Conservation (phyloP, 2,329 filamentous ascomycete genomes). For the Onygenales sp. region DNA sequence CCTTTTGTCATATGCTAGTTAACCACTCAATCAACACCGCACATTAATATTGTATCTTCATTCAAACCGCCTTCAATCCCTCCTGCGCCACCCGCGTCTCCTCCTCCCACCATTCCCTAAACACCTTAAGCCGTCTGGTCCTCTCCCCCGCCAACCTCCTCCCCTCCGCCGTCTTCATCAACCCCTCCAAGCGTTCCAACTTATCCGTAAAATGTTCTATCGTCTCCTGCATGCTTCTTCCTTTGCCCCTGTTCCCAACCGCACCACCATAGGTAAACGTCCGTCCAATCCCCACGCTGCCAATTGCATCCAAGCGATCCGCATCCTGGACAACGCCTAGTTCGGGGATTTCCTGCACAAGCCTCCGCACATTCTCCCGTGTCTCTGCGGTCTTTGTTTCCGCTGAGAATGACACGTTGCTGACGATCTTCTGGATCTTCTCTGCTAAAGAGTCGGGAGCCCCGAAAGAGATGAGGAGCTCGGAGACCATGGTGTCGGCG, state of each 20-base stretch:
- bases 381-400: conserved; percentile 57
- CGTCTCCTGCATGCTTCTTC: conserved; percentile 29
- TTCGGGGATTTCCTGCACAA: conserved; percentile 59
- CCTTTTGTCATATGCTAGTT: not conserved
- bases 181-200: conserved; percentile 52
- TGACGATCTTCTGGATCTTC: conserved; percentile 61
- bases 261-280: conserved; percentile 67
- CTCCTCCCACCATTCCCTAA: conserved; percentile 47
- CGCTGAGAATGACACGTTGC: conserved; percentile 68
- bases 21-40: not conserved
- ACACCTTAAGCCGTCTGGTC: conserved; percentile 40
- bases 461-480: conserved; percentile 30
- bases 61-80: conserved; percentile 1
- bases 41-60: not conserved
- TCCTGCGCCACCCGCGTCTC: conserved; percentile 28
- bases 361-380: conserved; percentile 45
- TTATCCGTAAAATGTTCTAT: conserved; percentile 72
- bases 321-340: conserved; percentile 83
- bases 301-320: conserved; percentile 82
- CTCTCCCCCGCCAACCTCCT: conserved; percentile 40
- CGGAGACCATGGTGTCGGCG: conserved; percentile 15
- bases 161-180: conserved; percentile 55
- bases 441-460: conserved; percentile 51
- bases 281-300: conserved; percentile 72
- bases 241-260: conserved; percentile 28